Evolutionary conservation across 1,284 basidiomycete genomes (phyloP), one percentile per base, ranked within the genome.

Genomic region (Papiliotrema fonsecae): DNA sequence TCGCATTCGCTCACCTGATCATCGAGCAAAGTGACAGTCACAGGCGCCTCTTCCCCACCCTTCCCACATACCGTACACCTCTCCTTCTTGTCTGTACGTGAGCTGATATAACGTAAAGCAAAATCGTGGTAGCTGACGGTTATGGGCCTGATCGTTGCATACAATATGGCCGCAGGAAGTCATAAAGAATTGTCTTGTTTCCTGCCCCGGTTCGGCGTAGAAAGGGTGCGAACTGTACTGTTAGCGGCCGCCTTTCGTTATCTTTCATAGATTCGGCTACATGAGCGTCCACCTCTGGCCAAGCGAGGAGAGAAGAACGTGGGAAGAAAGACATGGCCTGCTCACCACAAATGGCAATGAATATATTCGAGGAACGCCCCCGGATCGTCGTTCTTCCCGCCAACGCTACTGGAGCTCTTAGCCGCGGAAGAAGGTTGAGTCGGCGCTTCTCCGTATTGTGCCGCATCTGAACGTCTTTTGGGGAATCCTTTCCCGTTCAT

Each of bases 121-220:
- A 6, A 34, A 4, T 16, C 2, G 18, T 10, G 11, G 26, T 4
- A 43, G 28, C 38, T 38, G 19, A 47, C 46, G 39, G 18, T 41
- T 36, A 26, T 47, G 46, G 7, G 22, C 18, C 2, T 28, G 6
- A 18, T 34, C 37, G 39, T 47, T 47, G 27, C 46, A 47, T 7
- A 47, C 39, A 31, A 47, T 47, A 26, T 47, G 46, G 6, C 38
- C 46, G 30, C 46, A 47, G 24, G n/a, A 22, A 14, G 46, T 47
- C 38, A 47, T 47, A 24, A 40, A 47, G 46, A 47, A 47, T n/a
- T 41, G 28, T n/a, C 46, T 11, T 3, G 28, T 18, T 13, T 40
- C 27, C 13, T 42, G 25, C 14, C 38, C 28, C 10, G 10, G 14
- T 7, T 27, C 35, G 21, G 18, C 14, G 26, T 40, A 32, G 16